phyloP scores from a whole-genome alignment of 2,329 filamentous ascomycete species.

The Pseudopithomyces maydicus region DNA sequence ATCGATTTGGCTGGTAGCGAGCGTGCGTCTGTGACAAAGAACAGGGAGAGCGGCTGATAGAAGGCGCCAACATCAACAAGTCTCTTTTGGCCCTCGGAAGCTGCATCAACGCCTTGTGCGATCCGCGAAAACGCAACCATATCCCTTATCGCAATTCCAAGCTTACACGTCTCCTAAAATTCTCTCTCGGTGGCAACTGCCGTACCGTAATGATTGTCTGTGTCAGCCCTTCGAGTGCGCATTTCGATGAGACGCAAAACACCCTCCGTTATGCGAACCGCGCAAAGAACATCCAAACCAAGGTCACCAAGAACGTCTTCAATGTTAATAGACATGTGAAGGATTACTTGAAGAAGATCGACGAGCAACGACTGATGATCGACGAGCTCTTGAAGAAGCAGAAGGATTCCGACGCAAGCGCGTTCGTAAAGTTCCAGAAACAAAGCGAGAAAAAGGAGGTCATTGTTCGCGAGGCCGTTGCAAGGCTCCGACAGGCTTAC shows the following conservation, averaged over 20 bases:
- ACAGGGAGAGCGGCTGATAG: slow-evolving; percentile 84
- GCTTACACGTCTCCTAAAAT: slow-evolving; percentile 91
- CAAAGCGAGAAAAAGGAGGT: slow-evolving; percentile 82
- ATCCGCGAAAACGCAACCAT: slow-evolving; percentile 87
- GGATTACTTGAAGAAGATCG: slow-evolving; percentile 98
- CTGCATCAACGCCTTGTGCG: slow-evolving; percentile 98
- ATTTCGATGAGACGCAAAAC: slow-evolving; percentile 98
- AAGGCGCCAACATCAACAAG: slow-evolving; percentile 99
- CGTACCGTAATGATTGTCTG: slow-evolving; percentile 99
- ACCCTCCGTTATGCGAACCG: slow-evolving; percentile 96
- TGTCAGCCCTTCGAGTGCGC: slow-evolving; percentile 91
- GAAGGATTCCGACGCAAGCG: slow-evolving; percentile 81
- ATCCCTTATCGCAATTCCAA: slow-evolving; percentile 98
- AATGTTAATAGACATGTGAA: slow-evolving; percentile 99
- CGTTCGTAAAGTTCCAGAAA: slow-evolving; percentile 89
- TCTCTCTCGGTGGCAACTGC: slow-evolving; percentile 96
- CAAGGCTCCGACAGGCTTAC: slow-evolving; percentile 80
- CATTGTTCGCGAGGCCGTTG: slow-evolving; percentile 76
- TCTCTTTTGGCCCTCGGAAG: slow-evolving; percentile 91
- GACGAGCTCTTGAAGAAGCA: slow-evolving; percentile 94
- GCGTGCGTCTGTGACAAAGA: slow-evolving; percentile 94
- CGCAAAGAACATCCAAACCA: slow-evolving; percentile 99
- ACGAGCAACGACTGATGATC: slow-evolving; percentile 96
- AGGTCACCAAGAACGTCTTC: slow-evolving; percentile 98
- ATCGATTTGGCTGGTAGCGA: slow-evolving; percentile 97